A percentile compares a stretch with the other conserved stretches of the same genome.
phyloP scores from a whole-genome alignment of 202 grass and related monocot genomes.

The Elaeis oleifera region DNA sequence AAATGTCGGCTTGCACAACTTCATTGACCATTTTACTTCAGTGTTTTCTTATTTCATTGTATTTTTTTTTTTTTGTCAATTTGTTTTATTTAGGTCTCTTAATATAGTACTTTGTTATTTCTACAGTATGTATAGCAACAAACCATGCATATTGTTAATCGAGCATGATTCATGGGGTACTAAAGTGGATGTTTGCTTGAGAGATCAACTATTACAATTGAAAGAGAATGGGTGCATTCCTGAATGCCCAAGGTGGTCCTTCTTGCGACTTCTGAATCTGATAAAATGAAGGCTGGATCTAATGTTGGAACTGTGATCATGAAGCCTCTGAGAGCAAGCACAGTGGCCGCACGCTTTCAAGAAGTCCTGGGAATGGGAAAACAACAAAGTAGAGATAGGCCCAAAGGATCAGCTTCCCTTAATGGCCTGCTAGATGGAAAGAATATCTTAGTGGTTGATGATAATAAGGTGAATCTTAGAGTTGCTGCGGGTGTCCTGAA shows the following conservation, averaged over 20 bases:
- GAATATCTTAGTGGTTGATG: conserved; percentile 98
- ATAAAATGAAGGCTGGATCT: conserved; percentile 36
- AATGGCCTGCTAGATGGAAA: conserved; percentile 56
- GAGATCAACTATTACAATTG: conserved; percentile 41
- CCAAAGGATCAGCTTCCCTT: conserved; percentile 41
- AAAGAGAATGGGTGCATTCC: conserved; percentile 34
- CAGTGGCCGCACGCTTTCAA: conserved; percentile 69
- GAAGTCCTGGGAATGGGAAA: conserved; percentile 69
- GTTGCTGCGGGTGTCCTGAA: conserved; percentile 83
- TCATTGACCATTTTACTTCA: no score
- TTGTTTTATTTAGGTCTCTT: not conserved
- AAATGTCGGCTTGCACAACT: no score
- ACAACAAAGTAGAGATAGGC: conserved; percentile 37
- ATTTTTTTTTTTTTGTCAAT: not conserved
- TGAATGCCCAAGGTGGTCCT: conserved; percentile 53
- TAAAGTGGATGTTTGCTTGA: conserved; percentile 40
- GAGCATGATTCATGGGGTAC: conserved; percentile 61
- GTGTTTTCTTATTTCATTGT: no score
- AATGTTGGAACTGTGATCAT: conserved; percentile 54
- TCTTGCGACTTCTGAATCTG: conserved; percentile 47
- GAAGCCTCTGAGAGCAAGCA: conserved; percentile 86
- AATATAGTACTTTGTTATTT: not conserved
- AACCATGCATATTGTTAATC: conserved; percentile 55
- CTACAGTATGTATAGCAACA: conserved; percentile 33
- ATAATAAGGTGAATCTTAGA: conserved; percentile 93